These are phyloP conservation scores for Phytophthora litchii DNA, from an alignment of 352 stramenopile species.

Conservation along the genomic window DNA sequence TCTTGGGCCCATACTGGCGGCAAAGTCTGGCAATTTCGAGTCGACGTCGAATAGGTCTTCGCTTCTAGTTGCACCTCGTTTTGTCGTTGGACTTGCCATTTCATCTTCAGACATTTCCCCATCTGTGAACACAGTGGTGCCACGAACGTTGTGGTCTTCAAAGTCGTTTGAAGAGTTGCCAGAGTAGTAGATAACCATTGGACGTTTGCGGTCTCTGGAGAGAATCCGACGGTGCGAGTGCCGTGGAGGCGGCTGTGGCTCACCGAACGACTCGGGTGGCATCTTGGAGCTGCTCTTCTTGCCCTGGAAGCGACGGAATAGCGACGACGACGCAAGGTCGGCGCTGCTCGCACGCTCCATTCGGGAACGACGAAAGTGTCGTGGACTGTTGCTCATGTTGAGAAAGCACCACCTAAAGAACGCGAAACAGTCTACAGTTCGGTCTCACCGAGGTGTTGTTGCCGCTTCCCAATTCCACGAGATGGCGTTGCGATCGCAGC, in stretches of 20 bases:
- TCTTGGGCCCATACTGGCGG: slow-evolving; percentile 32
- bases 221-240: slow-evolving; percentile 26
- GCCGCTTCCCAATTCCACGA: slow-evolving; percentile 9
- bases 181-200: slow-evolving; percentile 48
- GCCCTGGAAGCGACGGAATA: slow-evolving; percentile 33
- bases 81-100: slow-evolving; percentile 7
- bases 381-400: slow-evolving; percentile 23
- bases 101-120: slow-evolving; percentile 40
- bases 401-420: slow-evolving; percentile 12
- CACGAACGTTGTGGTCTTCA: slow-evolving; percentile 13
- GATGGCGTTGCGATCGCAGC: slow-evolving; percentile 12
- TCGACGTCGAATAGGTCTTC: slow-evolving; percentile 31
- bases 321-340: slow-evolving; percentile 28
- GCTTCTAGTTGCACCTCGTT: not conserved
- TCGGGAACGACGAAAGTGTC: slow-evolving; percentile 23
- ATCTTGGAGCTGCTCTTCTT: slow-evolving; percentile 22
- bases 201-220: slow-evolving; percentile 33
- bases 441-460: slow-evolving; percentile 2
- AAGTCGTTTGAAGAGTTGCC: not conserved
- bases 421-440: slow-evolving; percentile 12
- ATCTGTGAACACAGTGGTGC: slow-evolving; percentile 25
- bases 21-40: slow-evolving; percentile 26
- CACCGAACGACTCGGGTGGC: slow-evolving; percentile 15
- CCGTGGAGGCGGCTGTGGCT: slow-evolving; percentile 33
- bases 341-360: slow-evolving; percentile 31